These are phyloP conservation scores for Selaginella moellendorffii DNA, from an alignment of 75 land plant genomes.

Conservation along the genomic window DNA sequence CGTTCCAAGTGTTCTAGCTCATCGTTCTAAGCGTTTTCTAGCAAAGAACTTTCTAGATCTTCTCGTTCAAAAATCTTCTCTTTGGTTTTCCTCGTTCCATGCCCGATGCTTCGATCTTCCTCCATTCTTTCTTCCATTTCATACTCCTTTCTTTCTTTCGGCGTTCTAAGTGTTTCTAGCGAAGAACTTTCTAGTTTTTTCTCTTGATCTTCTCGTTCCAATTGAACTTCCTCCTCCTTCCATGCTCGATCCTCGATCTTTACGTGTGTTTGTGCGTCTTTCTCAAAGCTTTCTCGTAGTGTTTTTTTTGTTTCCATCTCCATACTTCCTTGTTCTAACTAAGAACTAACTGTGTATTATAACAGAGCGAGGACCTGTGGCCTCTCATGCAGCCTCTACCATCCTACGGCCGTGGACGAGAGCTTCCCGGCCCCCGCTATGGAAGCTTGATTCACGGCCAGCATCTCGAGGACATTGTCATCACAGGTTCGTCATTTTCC, in stretches of 20 bases:
- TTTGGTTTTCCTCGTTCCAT: too few relatives aligned
- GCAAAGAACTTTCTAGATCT: too few relatives aligned
- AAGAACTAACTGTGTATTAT: background rate
- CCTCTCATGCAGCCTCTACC: conserved; percentile 81
- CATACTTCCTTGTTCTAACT: background rate
- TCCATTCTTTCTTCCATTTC: background rate
- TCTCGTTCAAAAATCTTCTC: too few relatives aligned
- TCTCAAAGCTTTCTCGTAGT: background rate
- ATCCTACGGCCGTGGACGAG: conserved; percentile 92
- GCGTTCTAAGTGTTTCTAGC: background rate
- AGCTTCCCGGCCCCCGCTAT: conserved; percentile 86
- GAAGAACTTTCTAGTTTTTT: background rate
- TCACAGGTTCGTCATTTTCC: conserved; percentile 81
- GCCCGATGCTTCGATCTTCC: too few relatives aligned
- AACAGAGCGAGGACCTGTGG: conserved; percentile 74
- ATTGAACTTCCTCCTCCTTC: too few relatives aligned
- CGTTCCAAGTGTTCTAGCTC: too few relatives aligned
- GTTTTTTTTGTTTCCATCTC: background rate
- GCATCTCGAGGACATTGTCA: conserved; percentile 74
- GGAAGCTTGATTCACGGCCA: conserved; percentile 95
- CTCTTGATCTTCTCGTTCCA: conserved; percentile 8
- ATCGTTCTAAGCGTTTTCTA: too few relatives aligned
- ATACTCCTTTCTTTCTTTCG: too few relatives aligned
- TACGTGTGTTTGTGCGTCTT: too few relatives aligned
- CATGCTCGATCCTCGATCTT: too few relatives aligned